Evolutionary conservation across 495 filamentous ascomycete genomes (phyloP), one percentile per base, ranked within the genome.

Genomic region (Neurospora sp.): DNA sequence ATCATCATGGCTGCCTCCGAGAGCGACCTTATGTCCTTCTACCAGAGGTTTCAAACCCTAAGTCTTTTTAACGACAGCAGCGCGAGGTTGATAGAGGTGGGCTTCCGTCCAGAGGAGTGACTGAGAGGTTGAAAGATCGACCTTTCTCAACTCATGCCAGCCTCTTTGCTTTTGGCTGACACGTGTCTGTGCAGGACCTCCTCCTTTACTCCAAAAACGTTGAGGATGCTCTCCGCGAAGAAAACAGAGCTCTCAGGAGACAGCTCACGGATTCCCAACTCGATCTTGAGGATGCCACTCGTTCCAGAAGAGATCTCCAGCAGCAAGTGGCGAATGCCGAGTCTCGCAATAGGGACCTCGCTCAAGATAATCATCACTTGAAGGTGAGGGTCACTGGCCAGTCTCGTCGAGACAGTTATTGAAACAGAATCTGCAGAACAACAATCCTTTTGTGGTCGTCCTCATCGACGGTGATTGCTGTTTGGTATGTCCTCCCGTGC

Each of bases 391-490:
- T 73, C 35, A 39, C 73, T 39, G 27, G 40, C 42, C 23, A 69
- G 71, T 48, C 48, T 40, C 62, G 59, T 66, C 54, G 41, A 75
- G 73, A 35, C 69, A 54, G 69, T 37, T 31, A 70, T 81, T 79
- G 71, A 80, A 62, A 78, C 69, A 48, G 2, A 42, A 6, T 73
- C n/a, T 54, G 37, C 78, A 94, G 92, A 90, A 90, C 69, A 88
- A 87, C 70, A 91, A 94, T 84, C 89, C 91, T 10, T 95, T 93
- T 77, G 85, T 94, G 76, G 79, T 92, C 38, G 86, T 93, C 20
- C 83, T 96, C 73, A 87, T 96, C 71, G 93, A 96, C 78, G 92
- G 92, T 38, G 90, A 94, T 77, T 90, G 90, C 38, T 87, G 93
- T 77, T 88, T 95, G 75, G 88, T 90, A 81, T 79, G 87, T 78